Evolutionary conservation across 108 stramenopile species (phyloP).

Genomic region (Mayamaea pseudoterrestris): DNA sequence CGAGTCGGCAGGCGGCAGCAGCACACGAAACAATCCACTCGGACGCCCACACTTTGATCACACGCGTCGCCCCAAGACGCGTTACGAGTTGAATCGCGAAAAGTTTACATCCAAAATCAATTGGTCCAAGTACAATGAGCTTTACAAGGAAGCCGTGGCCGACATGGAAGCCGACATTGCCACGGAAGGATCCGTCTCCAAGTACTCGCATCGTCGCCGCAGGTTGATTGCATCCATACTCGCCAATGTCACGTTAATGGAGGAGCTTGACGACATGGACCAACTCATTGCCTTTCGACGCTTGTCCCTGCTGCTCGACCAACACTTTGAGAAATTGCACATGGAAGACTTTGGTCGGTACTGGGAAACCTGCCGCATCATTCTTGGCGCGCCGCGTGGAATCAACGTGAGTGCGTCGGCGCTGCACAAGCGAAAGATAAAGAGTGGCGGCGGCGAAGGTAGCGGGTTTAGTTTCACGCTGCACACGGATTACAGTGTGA

Average conservation of each 20-base stretch:
- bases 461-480: constrained; percentile 63
- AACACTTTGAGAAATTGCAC: constrained; percentile 60
- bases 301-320: constrained; percentile 53
- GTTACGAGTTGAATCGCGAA: constrained; percentile 26
- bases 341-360: constrained; percentile 64
- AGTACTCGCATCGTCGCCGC: constrained; percentile 16
- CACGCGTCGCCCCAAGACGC: constrained; percentile 12
- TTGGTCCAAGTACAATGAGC: constrained; percentile 21
- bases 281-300: constrained; percentile 72
- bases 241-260: constrained; percentile 15
- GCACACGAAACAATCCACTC: too few species aligned
- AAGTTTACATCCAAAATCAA: constrained; percentile 22
- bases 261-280: constrained; percentile 1
- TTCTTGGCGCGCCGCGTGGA: constrained; percentile 40
- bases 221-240: constrained; percentile 22
- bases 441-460: constrained; percentile 18
- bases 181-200: constrained; percentile 20
- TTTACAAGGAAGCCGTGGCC: constrained; percentile 24
- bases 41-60: too few species aligned
- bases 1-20: too few species aligned
- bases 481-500: constrained; percentile 46
- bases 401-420: constrained; percentile 37
- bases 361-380: constrained; percentile 57
- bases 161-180: constrained; percentile 28
- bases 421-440: constrained; percentile 32